Percentiles rank a stretch among this genome's conserved stretches.
Evolutionary conservation across 257 asterid genomes (phyloP).

Genomic region (Solanum pimpinellifolium): DNA sequence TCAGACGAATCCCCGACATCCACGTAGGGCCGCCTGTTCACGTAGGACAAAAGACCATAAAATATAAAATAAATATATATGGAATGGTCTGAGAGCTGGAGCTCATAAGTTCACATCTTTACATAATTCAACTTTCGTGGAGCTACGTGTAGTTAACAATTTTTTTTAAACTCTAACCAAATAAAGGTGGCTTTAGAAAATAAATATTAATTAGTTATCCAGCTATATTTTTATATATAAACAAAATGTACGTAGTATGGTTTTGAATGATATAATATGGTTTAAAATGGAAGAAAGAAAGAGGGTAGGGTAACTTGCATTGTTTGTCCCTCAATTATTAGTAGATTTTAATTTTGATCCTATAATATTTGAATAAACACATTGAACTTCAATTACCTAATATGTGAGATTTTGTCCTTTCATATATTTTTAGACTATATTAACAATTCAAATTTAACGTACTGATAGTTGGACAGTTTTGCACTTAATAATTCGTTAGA

Average conservation of each 20-base stretch:
- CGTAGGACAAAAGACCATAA: neutral
- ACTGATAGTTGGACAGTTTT: neutral
- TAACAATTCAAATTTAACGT: neutral
- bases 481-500: neutral
- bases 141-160: neutral
- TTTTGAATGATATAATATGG: neutral
- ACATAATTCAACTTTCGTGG: neutral
- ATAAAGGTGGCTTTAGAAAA: neutral
- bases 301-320: neutral
- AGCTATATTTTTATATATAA: neutral
- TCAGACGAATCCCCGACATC: too few species aligned
- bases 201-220: neutral
- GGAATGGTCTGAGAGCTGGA: neutral
- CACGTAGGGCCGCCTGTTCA: too few species aligned
- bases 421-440: neutral
- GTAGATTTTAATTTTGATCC: too few species aligned
- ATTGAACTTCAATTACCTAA: neutral
- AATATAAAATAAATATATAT: neutral
- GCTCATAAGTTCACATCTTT: neutral
- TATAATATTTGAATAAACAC: too few species aligned
- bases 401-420: neutral
- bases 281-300: neutral
- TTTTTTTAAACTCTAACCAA: neutral
- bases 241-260: neutral
- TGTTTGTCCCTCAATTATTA: neutral